Percentiles rank a stretch among this genome's conserved stretches.
Conservation (phyloP, 306 rosid genomes). For the Pueraria montana region DNA sequence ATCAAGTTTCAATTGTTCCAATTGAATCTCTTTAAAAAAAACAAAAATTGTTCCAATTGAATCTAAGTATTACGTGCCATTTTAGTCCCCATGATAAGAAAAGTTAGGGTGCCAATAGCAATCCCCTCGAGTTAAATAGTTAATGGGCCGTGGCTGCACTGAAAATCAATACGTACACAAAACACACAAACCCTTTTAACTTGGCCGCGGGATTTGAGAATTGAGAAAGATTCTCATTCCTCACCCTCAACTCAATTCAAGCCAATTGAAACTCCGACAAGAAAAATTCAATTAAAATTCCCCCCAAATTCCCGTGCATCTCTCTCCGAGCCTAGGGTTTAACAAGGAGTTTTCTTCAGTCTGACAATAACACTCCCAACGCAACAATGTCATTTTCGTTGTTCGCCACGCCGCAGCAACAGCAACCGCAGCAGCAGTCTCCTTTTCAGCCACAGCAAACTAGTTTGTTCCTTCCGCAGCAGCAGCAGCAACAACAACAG, state of each 20-base stretch:
- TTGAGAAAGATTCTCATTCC: conserved; percentile 13
- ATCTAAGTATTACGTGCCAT: no score
- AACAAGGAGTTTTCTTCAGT: conserved; percentile 45
- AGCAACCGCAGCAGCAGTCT: conserved; percentile 58
- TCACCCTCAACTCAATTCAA: not conserved
- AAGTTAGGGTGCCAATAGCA: no score
- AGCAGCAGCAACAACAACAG: conserved; percentile 50
- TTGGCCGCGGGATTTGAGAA: conserved; percentile 31
- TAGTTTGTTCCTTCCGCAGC: conserved; percentile 56
- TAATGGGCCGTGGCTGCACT: conserved; percentile 13
- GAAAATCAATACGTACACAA: not conserved
- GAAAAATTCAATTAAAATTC: not conserved
- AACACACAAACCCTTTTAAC: not conserved
- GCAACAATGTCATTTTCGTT: conserved; percentile 79
- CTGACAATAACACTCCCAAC: conserved; percentile 1
- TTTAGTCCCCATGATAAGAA: no score
- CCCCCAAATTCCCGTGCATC: conserved; percentile 24
- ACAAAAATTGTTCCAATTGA: no score
- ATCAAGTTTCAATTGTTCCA: no score
- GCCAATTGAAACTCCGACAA: conserved; percentile 9
- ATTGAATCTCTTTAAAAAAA: no score
- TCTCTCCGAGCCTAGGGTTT: conserved; percentile 71
- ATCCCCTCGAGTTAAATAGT: no score
- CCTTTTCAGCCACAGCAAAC: conserved; percentile 59
- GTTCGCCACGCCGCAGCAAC: conserved; percentile 81